phyloP scores from a whole-genome alignment of 2,329 filamentous ascomycete species.

The Botrytis hyacinthi region DNA sequence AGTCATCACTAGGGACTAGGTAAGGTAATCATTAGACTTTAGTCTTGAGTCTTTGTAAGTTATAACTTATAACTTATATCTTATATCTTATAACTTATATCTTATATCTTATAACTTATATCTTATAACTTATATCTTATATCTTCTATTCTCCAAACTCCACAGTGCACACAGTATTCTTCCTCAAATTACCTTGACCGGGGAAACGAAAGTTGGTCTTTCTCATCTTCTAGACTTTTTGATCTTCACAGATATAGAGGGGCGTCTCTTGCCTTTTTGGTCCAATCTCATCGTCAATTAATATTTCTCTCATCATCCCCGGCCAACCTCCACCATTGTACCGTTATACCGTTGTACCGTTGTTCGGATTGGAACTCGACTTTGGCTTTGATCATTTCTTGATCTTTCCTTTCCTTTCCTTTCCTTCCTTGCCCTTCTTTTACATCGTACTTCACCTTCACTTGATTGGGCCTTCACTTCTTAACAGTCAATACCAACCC shows the following conservation, averaged over 20 bases:
- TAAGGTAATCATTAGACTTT: too few species aligned
- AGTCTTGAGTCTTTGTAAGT: background rate
- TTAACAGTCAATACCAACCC: background rate
- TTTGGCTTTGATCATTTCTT: background rate
- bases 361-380: background rate
- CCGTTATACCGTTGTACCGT: background rate
- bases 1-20: too few species aligned
- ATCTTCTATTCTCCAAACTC: background rate
- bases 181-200: background rate
- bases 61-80: background rate
- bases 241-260: background rate
- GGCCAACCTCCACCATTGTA: background rate
- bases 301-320: slow-evolving; percentile 3
- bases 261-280: background rate
- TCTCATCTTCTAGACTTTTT: background rate
- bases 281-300: background rate
- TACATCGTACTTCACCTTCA: background rate
- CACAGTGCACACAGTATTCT: background rate
- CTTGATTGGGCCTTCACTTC: background rate
- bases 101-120: background rate
- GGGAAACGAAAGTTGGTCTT: background rate
- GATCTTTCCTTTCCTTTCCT: background rate
- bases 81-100: background rate
- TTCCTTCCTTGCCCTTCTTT: background rate
- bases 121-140: too few species aligned